Evolutionary conservation across 176 grass and related monocot species (phyloP), one percentile per base, ranked within the genome.

Genomic region (Puya raimondii): DNA sequence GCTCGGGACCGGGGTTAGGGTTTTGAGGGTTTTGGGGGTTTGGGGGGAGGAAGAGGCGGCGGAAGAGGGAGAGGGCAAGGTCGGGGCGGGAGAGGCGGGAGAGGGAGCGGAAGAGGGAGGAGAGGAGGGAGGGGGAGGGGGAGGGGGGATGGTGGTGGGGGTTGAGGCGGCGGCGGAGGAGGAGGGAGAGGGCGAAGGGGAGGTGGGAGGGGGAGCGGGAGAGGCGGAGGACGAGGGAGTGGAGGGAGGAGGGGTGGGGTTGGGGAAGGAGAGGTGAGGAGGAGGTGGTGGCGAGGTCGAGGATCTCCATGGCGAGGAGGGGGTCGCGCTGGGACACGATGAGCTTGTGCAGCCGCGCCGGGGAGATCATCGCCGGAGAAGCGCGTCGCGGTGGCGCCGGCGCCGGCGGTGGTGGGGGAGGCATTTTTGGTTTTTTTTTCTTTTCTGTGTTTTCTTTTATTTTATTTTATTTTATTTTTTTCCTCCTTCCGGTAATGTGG

Each of bases 331-430:
- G 91, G 13, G 87, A 73, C 11, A 76, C 66, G 53, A 96, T 86
- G 42, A 91, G 91, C 78, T 91, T 96, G 64, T 96, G 84, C 79
- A 96, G 82, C 14, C 87, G 76, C 23, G 91, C 82, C 25, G 87
- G 76, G 21, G 91, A 91, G 48, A 85, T 83, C 56, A 18, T 59
- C n/a, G 52, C 12, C 16, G 11, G 52, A 16, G 52, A 54, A 16
- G 54, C 4, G 6, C 33, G 4, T 42, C 4, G 4, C 33, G 33
- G 33, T 6, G 25, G 25, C 25, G 72, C 1, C 73, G 80, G 70
- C 48, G 63, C 20, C 67, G 74, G 53, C 47, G 77, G 65, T 2
- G 66, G 11, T 11, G 26, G 1, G 2, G 16, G 59, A 33, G 29
- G 29, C 33, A 42, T 42, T 42, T 29, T 29, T n/a, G n/a, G n/a